phyloP scores from a whole-genome alignment of 2,329 filamentous ascomycete genomes.

The Scolecobasidium constrictum region DNA sequence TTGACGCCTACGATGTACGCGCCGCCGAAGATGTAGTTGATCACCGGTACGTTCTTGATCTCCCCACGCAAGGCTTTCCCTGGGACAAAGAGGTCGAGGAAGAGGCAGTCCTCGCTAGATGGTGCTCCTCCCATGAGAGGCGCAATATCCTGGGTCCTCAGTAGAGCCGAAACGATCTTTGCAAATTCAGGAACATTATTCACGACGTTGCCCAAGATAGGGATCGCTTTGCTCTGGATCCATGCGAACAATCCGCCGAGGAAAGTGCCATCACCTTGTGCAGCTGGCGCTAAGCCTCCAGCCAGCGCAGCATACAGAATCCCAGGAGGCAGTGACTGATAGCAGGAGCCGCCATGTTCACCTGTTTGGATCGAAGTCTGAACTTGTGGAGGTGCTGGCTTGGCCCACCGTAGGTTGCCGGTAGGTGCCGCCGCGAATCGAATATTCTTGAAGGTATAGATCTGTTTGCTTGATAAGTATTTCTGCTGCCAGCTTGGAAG shows the following conservation, averaged over 20 bases:
- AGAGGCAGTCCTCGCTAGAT: slow-evolving; percentile 35
- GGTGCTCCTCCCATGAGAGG: not conserved
- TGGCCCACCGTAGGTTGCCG: slow-evolving; percentile 17
- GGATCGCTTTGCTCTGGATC: not conserved
- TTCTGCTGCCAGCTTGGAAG: not conserved
- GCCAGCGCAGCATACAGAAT: slow-evolving; percentile 1
- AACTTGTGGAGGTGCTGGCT: slow-evolving; percentile 10
- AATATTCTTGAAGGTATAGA: slow-evolving; percentile 14
- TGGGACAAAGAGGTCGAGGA: slow-evolving; percentile 40
- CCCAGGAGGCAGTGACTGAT: not conserved
- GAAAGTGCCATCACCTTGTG: not conserved
- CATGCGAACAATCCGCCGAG: not conserved
- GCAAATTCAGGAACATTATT: not conserved
- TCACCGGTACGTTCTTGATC: slow-evolving; percentile 2
- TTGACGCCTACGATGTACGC: slow-evolving; percentile 6
- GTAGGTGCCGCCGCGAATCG: slow-evolving; percentile 24
- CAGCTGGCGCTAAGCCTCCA: not conserved
- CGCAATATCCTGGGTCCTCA: not conserved
- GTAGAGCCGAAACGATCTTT: not conserved
- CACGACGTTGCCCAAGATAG: not conserved
- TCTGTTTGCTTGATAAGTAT: too few relatives aligned
- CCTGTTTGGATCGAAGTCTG: slow-evolving; percentile 1
- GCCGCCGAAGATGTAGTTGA: slow-evolving; percentile 8
- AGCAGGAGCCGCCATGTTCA: not conserved
- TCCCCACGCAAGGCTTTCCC: slow-evolving; percentile 20